phyloP scores from a whole-genome alignment of 2,329 filamentous ascomycete genomes.

The Leptographium lundbergii region DNA sequence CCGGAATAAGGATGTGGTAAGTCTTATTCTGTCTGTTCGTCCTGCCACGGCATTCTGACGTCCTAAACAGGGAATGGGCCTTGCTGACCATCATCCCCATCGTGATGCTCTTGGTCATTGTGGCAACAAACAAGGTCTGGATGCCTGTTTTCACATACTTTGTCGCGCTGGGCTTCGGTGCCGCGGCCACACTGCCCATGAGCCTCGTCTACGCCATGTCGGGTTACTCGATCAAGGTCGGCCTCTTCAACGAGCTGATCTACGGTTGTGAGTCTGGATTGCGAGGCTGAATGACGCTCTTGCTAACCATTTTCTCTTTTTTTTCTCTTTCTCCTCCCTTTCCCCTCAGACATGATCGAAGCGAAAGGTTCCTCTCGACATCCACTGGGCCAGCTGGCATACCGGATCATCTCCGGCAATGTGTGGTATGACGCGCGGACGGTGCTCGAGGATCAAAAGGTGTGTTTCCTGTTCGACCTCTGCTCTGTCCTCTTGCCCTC shows the following conservation, averaged over 20 bases:
- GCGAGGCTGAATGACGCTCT: neutral
- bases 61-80: neutral
- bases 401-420: constrained; percentile 12
- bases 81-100: constrained; percentile 3
- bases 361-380: constrained; percentile 3
- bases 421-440: constrained; percentile 10
- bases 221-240: constrained; percentile 11
- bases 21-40: neutral
- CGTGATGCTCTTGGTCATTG: constrained; percentile 10
- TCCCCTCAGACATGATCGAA: constrained; percentile 10
- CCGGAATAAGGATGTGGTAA: neutral
- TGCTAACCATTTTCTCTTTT: too few species aligned
- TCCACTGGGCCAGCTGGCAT: constrained; percentile 11
- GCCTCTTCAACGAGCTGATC: constrained; percentile 12
- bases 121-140: constrained; percentile 10
- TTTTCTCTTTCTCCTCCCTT: too few species aligned
- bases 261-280: constrained; percentile 8
- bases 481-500: too few species aligned
- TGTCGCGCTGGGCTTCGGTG: constrained; percentile 12
- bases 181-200: constrained; percentile 12
- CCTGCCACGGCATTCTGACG: too few species aligned
- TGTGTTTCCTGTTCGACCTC: neutral
- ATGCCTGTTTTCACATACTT: constrained; percentile 13
- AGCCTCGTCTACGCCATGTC: constrained; percentile 12
- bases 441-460: constrained; percentile 13